Base-by-base conservation (phyloP, 2,329 filamentous ascomycete species). In the Xylogone sp. region DNA sequence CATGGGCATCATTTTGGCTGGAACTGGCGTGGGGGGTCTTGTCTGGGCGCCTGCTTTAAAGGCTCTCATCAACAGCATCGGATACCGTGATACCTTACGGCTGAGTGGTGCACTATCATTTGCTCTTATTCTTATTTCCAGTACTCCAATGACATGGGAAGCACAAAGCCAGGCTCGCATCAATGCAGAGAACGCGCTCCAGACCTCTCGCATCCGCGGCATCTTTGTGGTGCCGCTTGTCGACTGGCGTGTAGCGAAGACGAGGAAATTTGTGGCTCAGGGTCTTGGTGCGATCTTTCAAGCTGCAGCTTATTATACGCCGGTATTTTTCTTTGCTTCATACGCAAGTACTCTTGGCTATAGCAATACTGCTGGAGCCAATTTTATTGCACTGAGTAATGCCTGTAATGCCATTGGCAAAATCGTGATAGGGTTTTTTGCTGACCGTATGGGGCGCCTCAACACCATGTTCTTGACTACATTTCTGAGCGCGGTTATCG, bases 381-480 rank as follows among this genome's bases (percentile, higher is more conserved):
- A 43, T 21, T 52, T 52, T 20, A 43, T 52, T 9, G 39, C 50
- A 7, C 22, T 52, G 16, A 52, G 46, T 20, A 52, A 52, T 44
- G 50, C 46, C 9, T 42, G 39, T 16, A 52, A 49, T 24, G 43
- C 39, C 21, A 19, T 43, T 4, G 24, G n/a, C n/a, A n/a, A n/a
- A n/a, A n/a, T n/a, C n/a, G n/a, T n/a, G n/a, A n/a, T n/a, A n/a
- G n/a, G n/a, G n/a, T n/a, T n/a, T n/a, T n/a, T n/a, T n/a, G n/a
- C n/a, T n/a, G n/a, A n/a, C n/a, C n/a, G n/a, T n/a, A n/a, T n/a
- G n/a, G n/a, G n/a, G n/a, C n/a, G 71, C 3, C 78, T 73, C 65
- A 80, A 79, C 59, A 66, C 74, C 27, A 69, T 81, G 55, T 72
- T 75, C 48, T 63, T 75, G 16, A 68, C 75, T 48, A 70, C 70